Conservation (phyloP, 129 eudicot genomes). For the Flaveria ramosissima region DNA sequence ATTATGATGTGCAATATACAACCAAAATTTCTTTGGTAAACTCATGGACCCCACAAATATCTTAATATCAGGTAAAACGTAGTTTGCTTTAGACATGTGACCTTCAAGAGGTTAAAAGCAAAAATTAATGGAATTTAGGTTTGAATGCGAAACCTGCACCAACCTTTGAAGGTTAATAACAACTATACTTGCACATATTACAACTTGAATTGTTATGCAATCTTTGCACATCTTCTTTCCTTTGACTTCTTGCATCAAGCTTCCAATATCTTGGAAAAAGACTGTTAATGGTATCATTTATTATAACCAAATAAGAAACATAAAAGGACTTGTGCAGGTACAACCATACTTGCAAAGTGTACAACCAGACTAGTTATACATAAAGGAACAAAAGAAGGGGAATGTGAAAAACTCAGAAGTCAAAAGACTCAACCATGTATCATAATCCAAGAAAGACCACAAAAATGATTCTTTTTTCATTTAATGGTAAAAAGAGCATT, state of each 20-base stretch:
- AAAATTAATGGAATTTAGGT: neutral
- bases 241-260: slow-evolving; percentile 1
- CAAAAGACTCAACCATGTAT: slow-evolving; percentile 17
- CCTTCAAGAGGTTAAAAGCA: neutral
- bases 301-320: neutral
- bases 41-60: neutral
- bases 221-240: slow-evolving; percentile 3
- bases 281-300: neutral
- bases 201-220: slow-evolving; percentile 1
- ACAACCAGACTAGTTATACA: neutral
- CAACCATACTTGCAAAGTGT: slow-evolving; percentile 24
- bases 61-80: neutral
- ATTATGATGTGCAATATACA: neutral
- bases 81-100: neutral
- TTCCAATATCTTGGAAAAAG: neutral
- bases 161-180: neutral
- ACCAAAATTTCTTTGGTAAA: neutral
- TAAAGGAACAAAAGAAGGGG: neutral
- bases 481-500: slow-evolving; percentile 27
- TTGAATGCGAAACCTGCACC: neutral
- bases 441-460: slow-evolving; percentile 22
- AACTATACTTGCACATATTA: slow-evolving; percentile 1
- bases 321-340: neutral
- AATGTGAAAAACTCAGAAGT: neutral
- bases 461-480: slow-evolving; percentile 16